Conservation (phyloP, 139 green algal genomes). For the Closterium sp. region DNA sequence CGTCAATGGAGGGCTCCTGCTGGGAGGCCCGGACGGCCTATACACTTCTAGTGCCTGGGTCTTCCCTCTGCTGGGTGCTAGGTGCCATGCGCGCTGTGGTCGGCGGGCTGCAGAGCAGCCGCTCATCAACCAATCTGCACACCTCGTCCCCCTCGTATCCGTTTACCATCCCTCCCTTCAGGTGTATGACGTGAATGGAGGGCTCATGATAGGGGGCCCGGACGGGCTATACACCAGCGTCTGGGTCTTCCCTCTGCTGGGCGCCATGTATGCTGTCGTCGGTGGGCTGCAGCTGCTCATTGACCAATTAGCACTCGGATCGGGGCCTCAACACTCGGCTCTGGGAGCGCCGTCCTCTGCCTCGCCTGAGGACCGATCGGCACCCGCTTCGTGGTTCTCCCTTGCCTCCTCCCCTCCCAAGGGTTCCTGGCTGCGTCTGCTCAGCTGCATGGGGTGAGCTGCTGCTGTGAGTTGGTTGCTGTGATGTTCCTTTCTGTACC, state of each 20-base stretch:
- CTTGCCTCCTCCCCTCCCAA: background rate
- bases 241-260: constrained; percentile 32
- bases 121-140: no score
- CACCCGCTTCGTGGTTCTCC: background rate
- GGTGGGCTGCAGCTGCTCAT: constrained; percentile 12
- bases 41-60: background rate
- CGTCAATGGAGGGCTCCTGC: background rate
- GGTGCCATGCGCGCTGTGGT: no score
- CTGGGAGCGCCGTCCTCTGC: background rate
- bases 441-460: background rate
- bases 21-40: background rate
- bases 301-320: background rate
- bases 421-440: background rate
- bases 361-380: background rate
- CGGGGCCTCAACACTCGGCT: no score
- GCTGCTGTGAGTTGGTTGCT: background rate
- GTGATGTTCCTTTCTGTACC: background rate
- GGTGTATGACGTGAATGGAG: background rate
- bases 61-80: background rate
- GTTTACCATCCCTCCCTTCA: background rate
- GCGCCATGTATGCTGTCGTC: constrained; percentile 9
- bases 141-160: background rate
- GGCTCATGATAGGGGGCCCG: background rate
- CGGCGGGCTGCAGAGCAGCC: no score
- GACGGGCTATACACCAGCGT: background rate